Evolutionary conservation across 148 eudicot species (phyloP), one percentile per base, ranked within the genome.

Genomic region (Heliosperma pusillum): DNA sequence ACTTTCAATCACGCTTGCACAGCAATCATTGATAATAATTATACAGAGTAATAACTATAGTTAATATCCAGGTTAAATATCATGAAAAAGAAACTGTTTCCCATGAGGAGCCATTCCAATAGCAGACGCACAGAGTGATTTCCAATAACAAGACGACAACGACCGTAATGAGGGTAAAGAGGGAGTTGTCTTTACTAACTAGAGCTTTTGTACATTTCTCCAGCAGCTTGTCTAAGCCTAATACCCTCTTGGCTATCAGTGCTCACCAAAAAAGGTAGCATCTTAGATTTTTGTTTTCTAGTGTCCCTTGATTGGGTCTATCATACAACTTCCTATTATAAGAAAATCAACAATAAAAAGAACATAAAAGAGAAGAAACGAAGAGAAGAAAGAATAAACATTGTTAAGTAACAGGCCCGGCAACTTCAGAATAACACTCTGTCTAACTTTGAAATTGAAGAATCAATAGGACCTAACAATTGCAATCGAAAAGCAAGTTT

Each of bases 401-500:
- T 68, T 15, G 8, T 44, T 42, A 11, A 68, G 21, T 5, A 42
- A 20, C 52, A 21, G 12, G 19, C 16, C 10, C 30, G n/a, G 7
- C 19, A 44, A 33, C 7, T 40, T 7, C 10, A 66, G 50, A 17
- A n/a, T 26, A 16, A 44, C 21, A 26, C 7, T 42, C 55, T 36
- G 55, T 50, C 55, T 12, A 11, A 50, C 10, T 45, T 1, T 27
- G 69, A 29, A n/a, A 65, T 17, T 65, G 12, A 13, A 17, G n/a
- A 29, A 65, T 65, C 69, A 65, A 30, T 17, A 65, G 8, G 12
- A 21, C 10, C 44, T 69, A 44, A 69, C 20, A 22, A 24, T 69
- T 45, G 63, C 73, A 26, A 52, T 73, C 71, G 76, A 53, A 66
- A 74, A 64, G 45, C 36, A 45, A 56, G 8, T 56, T 79, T 26